Base-by-base conservation (phyloP, 768 basidiomycete species). In the Exsudoporus frostii region DNA sequence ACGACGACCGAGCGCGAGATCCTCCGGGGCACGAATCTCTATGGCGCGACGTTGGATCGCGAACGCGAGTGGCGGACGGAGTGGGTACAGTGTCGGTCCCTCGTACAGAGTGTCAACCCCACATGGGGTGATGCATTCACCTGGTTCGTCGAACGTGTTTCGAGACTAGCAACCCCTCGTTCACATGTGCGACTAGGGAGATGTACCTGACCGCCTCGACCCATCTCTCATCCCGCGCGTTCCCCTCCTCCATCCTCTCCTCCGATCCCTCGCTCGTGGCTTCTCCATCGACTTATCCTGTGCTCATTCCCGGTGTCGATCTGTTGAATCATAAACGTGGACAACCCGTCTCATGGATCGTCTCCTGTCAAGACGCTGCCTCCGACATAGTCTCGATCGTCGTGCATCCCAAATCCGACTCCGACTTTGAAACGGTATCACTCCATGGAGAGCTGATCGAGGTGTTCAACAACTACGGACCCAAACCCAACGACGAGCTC, bases 381-480 rank as follows among this genome's bases (percentile, higher is more conserved):
- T 63, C 64, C 24, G 66, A 78, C 44, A 69, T 68, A 15, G 79
- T 95, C 50, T 82, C 87, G 1, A 77, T 96, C 47, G 73, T 89
- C 3, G 70, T 79, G 7, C 86, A 86, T 60, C 53, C 58, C 19
- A 45, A 32, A 83, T 56, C 46, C n/a, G 42, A 53, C 7, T 1
- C 38, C n/a, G 48, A 51, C 8, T 2, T 9, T 3, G 45, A 67
- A 62, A 1, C 45, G 73, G 0, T 71, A 9, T 22, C 38, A 7
- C 0, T 75, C 4, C 55, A 57, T 1, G 55, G 69, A 1, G 79
- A 76, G 15, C 63, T 75, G 45, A 11, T 52, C 29, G 56, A 65
- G 66, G 73, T 95, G 19, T 84, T 86, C 73, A 96, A 94, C 73
- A 96, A 96, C 66, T 97, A 97, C 67, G 95, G 94, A 0, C 81